Evolutionary conservation across 305 asterid species (phyloP).

Genomic region (Solanum hybrid): DNA sequence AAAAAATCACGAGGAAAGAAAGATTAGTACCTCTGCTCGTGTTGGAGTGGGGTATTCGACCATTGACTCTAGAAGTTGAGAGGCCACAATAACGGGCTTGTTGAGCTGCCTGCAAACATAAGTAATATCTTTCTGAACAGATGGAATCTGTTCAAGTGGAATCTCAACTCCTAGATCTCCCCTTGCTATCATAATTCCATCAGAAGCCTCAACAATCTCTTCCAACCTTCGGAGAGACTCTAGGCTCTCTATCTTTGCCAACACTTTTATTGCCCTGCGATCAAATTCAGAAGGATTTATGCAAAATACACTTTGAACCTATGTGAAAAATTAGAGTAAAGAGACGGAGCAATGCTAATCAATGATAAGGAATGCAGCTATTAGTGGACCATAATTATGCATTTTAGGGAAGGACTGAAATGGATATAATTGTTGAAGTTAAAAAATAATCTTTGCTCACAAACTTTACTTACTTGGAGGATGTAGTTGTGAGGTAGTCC

Average conservation of each 20-base stretch:
- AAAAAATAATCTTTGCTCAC: neutral
- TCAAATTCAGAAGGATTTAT: neutral
- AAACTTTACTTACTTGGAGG: slow-evolving; percentile 34
- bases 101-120: slow-evolving; percentile 61
- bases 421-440: neutral
- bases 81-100: slow-evolving; percentile 80
- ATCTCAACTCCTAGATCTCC: slow-evolving; percentile 93
- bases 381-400: neutral
- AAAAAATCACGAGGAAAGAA: neutral
- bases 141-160: slow-evolving; percentile 77
- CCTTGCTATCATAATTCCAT: slow-evolving; percentile 88
- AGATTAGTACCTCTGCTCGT: slow-evolving; percentile 63
- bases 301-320: neutral
- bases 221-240: slow-evolving; percentile 58
- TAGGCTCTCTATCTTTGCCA: slow-evolving; percentile 76
- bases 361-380: neutral
- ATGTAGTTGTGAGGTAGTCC: slow-evolving; percentile 44
- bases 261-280: slow-evolving; percentile 51
- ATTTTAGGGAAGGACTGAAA: neutral
- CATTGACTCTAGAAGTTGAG: slow-evolving; percentile 90
- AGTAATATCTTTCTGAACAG: slow-evolving; percentile 56
- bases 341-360: neutral
- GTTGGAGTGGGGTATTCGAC: slow-evolving; percentile 84
- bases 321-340: neutral
- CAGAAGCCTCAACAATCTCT: slow-evolving; percentile 63